Base-by-base conservation (phyloP, 108 stramenopile genomes). In the Schizochytrium sp. region DNA sequence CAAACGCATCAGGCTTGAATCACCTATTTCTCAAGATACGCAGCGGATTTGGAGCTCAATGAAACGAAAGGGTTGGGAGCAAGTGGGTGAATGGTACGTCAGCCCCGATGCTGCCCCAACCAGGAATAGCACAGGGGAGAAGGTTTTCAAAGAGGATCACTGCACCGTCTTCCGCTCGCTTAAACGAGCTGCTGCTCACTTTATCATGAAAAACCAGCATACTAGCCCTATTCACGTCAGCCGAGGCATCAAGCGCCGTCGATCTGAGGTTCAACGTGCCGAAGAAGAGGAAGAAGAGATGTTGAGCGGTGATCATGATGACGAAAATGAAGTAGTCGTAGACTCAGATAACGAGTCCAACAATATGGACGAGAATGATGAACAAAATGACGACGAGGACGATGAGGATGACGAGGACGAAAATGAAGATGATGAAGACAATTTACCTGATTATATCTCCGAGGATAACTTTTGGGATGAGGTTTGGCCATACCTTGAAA, bases 381-480 rank as follows among this genome's bases (percentile, higher is more conserved):
- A 28, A 28, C 28, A 28, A 28, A 28, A 28, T 28, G 28, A 28
- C 28, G 28, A 28, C 28, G 28, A 28, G 28, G 28, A 42, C 76
- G 76, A 83, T 10, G 76, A 83, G 76, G 73, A 83, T 4, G 19
- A 38, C 13, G 73, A 83, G 50, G 73, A 83, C 10, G 40, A 38
- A 10, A 53, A 83, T 53, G 73, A 83, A 15, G 73, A 49, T 0
- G 76, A 83, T 5, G 76, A 83, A 0, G 76, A 83, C 19, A 53
- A 83, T 2, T 53, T 69, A 7, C 64, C 64, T 7, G 64, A 69
- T 1, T 38, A 69, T 8, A 69, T 69, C 64, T 13, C 64, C 10
- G 64, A 13, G 28, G 64, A 69, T 7, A 69, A 69, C 64, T 69
- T 69, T 69, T 69, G 64, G 64, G 64, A 69, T 44, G 64, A 69